Percentiles rank a stretch among this genome's conserved stretches.
Evolutionary conservation across 2,329 filamentous ascomycete genomes (phyloP).

Genomic region (Neonectria neomacrospora): DNA sequence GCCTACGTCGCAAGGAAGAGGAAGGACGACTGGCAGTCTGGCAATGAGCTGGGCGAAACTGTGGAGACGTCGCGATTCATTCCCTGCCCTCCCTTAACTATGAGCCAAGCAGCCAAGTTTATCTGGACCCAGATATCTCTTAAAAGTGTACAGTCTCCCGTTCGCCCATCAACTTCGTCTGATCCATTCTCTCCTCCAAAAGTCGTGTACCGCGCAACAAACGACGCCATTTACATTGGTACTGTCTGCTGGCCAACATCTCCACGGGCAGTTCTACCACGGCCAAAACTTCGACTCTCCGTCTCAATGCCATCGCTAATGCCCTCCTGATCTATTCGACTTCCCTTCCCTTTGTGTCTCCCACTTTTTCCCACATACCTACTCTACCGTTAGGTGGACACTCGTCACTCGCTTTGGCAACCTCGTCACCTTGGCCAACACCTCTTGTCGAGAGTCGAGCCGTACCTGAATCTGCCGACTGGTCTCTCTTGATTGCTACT

Average conservation of each 20-base stretch:
- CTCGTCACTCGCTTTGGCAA: constrained; percentile 34
- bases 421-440: constrained; percentile 1
- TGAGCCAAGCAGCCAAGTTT: constrained; percentile 35
- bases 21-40: constrained; percentile 17
- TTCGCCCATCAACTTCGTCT: constrained; percentile 31
- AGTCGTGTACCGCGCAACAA: not conserved
- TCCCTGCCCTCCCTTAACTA: constrained; percentile 28
- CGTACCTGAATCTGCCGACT: not conserved
- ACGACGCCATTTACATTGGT: constrained; percentile 3
- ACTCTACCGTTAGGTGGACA: constrained; percentile 19
- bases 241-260: constrained; percentile 1
- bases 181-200: not conserved
- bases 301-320: constrained; percentile 34
- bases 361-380: constrained; percentile 23
- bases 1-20: constrained; percentile 5
- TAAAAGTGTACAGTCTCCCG: constrained; percentile 40
- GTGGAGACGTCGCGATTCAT: constrained; percentile 29
- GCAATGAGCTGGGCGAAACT: constrained; percentile 9
- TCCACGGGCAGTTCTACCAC: not conserved
- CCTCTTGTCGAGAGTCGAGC: not conserved
- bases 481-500: not conserved
- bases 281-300: constrained; percentile 14
- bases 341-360: constrained; percentile 23
- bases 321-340: constrained; percentile 33
- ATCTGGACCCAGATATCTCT: constrained; percentile 43